Evolutionary conservation across 164 flowering plant genomes (phyloP).

Genomic region (Nymphaea colorata): DNA sequence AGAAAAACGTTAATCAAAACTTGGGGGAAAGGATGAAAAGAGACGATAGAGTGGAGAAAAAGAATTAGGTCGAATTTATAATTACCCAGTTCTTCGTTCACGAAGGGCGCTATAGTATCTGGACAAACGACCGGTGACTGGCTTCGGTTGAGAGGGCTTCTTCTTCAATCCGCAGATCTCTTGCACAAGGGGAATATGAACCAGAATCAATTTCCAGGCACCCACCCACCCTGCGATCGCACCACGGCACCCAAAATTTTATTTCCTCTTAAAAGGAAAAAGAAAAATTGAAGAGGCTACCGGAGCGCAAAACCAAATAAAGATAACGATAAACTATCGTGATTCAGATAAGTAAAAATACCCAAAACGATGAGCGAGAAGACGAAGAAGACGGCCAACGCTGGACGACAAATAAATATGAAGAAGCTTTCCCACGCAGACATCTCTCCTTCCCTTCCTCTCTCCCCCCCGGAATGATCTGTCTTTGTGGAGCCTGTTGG

Average conservation of each 20-base stretch:
- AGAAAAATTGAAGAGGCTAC: not conserved
- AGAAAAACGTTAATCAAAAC: not conserved
- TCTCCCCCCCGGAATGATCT: not conserved
- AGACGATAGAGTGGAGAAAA: not conserved
- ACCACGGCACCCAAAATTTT: not conserved
- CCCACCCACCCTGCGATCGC: slow-evolving; percentile 50
- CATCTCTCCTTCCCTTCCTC: not conserved
- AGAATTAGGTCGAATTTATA: not conserved
- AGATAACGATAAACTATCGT: too few species aligned
- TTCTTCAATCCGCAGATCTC: slow-evolving; percentile 67
- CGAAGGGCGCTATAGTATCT: slow-evolving; percentile 30
- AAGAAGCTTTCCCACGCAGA: slow-evolving; percentile 20
- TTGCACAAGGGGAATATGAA: slow-evolving; percentile 85
- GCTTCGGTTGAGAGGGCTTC: slow-evolving; percentile 43
- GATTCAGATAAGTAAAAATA: slow-evolving; percentile 6
- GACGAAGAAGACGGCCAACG: slow-evolving; percentile 42
- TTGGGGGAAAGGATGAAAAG: not conserved
- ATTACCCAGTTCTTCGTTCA: slow-evolving; percentile 16
- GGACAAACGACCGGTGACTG: slow-evolving; percentile 37
- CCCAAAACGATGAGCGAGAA: slow-evolving; percentile 47
- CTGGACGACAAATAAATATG: slow-evolving; percentile 45
- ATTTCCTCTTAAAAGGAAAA: not conserved
- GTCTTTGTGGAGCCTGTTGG: too few species aligned
- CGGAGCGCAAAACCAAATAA: not conserved
- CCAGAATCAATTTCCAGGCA: slow-evolving; percentile 87